Percentiles rank a stretch among this genome's conserved stretches.
Conservation (phyloP, 306 rosid genomes). For the Acacia confusa region DNA sequence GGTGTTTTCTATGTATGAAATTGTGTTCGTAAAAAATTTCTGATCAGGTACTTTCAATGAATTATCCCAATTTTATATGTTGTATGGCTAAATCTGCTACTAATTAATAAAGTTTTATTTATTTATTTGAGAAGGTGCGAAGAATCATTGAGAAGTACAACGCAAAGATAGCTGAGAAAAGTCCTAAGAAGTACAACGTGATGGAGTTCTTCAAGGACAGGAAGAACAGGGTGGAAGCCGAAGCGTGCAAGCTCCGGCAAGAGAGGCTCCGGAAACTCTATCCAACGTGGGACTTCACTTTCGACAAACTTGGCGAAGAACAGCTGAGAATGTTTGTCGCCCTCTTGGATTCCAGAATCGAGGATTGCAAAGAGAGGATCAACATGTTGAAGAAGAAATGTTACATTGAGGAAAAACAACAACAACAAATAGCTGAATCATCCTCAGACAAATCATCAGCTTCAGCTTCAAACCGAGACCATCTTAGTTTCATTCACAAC, state of each 20-base stretch:
- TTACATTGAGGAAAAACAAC: background rate
- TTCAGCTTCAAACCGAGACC: background rate
- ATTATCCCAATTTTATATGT: background rate
- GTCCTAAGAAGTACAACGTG: background rate
- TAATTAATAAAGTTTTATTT: background rate
- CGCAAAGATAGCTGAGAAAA: background rate
- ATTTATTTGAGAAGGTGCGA: background rate
- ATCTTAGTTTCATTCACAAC: background rate
- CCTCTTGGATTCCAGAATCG: conserved; percentile 18
- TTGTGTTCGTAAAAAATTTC: too few species aligned
- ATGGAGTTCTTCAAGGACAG: conserved; percentile 18
- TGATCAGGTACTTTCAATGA: too few species aligned
- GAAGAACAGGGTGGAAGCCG: conserved; percentile 19
- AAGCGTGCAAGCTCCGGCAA: background rate
- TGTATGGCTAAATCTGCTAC: background rate
- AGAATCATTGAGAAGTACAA: background rate
- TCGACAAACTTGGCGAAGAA: background rate
- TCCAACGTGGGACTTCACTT: conserved; percentile 31
- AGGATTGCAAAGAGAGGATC: background rate
- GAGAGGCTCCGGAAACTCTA: conserved; percentile 7
- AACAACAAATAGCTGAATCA: background rate
- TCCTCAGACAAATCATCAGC: background rate
- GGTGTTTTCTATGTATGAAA: too few species aligned
- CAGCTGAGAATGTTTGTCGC: background rate
- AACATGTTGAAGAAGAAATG: conserved; percentile 15